Base-by-base conservation (phyloP, 805 yeast genomes). In the Lachancea sp. region DNA sequence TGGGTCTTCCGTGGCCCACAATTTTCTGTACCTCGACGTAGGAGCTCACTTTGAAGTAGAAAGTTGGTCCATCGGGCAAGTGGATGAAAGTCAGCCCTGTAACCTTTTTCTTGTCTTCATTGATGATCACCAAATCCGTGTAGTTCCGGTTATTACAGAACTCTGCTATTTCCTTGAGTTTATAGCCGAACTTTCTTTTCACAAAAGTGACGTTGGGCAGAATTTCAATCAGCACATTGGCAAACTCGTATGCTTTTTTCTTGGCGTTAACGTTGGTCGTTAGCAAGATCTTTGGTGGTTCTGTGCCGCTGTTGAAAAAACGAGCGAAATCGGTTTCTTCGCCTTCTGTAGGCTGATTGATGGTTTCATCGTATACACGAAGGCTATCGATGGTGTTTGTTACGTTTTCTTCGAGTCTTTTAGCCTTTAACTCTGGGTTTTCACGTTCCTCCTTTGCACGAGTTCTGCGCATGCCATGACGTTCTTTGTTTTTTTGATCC, bases 41-140 rank as follows among this genome's bases (percentile, higher is more conserved):
- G 2, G 95, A 87, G 7, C 88, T 72, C 3, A 93, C 70, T 25
- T 93, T 82, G 59, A 93, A 93, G 67, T 91, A 90, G 62, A 88
- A 88, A 0, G 97, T 85, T 31, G 99, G 99, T 1, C 99, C 99
- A 38, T 77, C 85, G 8, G 99, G 99, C 48, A 93, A 73, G 68
- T 93, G 96, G 46, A 93, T 83, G 59, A 93, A 85, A 1, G 98
- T 88, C 47, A 93, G 68, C 1, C 99, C 99, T 43, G 85, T 90
- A 32, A 93, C 95, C 51, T 75, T 76, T 66, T 91, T 93, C 67
- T 90, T 90, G 67, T 88, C 96, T 66, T 93, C 99, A 63, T 93
- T 93, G 49, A 93, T 79, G 40, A 93, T 89, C 26, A 93, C 70
- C 57, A 93, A 69, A 60, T 90, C 95, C 0, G 97, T 90, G 67